Evolutionary conservation across 495 filamentous ascomycete genomes (phyloP).

Genomic region (Annulohypoxylon nitens): DNA sequence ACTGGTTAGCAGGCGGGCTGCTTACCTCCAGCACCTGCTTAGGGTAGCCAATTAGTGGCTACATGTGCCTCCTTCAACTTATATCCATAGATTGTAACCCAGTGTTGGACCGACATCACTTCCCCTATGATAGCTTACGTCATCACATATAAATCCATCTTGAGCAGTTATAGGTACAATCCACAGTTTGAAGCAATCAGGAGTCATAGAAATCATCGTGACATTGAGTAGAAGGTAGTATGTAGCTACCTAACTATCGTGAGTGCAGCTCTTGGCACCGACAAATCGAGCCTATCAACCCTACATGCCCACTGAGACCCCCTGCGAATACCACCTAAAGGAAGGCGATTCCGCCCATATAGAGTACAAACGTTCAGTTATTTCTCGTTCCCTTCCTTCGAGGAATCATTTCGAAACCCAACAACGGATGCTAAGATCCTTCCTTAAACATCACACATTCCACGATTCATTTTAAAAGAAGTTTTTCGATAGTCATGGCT

Average conservation of each 20-base stretch:
- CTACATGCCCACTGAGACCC: not conserved
- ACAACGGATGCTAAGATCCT: not conserved
- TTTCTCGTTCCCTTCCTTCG: not conserved
- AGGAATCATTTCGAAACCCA: not conserved
- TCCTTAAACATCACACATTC: not conserved
- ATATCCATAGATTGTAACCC: too few relatives aligned
- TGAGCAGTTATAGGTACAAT: too few relatives aligned
- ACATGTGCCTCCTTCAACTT: too few relatives aligned
- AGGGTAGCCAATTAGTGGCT: too few relatives aligned
- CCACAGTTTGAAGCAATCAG: not conserved
- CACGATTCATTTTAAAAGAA: not conserved
- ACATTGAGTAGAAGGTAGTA: not conserved
- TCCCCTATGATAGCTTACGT: not conserved
- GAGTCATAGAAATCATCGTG: not conserved
- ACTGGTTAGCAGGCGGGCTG: too few relatives aligned
- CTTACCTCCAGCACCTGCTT: not conserved
- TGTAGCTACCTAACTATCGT: not conserved
- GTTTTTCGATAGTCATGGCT: not conserved
- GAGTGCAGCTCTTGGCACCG: not conserved
- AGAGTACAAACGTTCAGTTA: not conserved
- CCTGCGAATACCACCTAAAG: not conserved
- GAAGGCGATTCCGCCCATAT: not conserved
- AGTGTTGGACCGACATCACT: not conserved
- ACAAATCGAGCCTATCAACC: not conserved
- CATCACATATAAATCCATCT: too few relatives aligned